Base-by-base conservation (phyloP, 352 stramenopile species). In the Globisporangium sylvaticum region DNA sequence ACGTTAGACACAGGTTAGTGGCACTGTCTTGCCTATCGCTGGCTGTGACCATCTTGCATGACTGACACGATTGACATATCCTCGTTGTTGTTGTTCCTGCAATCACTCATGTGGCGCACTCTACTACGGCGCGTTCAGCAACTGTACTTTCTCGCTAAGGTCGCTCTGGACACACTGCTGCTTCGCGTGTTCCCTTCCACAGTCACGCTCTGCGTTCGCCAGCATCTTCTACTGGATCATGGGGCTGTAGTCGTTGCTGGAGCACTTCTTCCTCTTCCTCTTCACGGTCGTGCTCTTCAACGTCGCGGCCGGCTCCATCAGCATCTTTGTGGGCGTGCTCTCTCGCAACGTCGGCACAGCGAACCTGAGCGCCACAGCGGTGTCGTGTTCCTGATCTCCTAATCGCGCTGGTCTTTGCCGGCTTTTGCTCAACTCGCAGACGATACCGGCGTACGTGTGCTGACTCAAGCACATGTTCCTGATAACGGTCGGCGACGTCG, bases 141-240 rank as follows among this genome's bases (percentile, higher is more conserved):
- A n/a, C n/a, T n/a, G n/a, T 93, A 95, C 65, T 95, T 91, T 55
- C 32, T 92, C 15, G 84, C 87, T 60, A 95, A 95, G 68, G 79
- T 82, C 20, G 76, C 77, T 34, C 68, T 93, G 24, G 88, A 94
- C 61, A 81, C 87, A n/a, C 60, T 92, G 29, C 72, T 92, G 44
- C 76, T 96, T 34, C 81, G 88, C 20, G 69, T 96, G 34, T 57
- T 96, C 24, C 88, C 88, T n/a, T n/a, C n/a, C n/a, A n/a, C n/a
- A 1, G 82, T 85, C 20, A 80, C 84, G 22, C 64, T 92, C 46
- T n/a, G n/a, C n/a, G n/a, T 96, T 94, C 73, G 76, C 82, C n/a
- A 81, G 79, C 27, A 91, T 96, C 63, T 94, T 94, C 58, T 96
- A 96, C 75, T 91, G 84, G 77, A 79, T 96, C 67, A 96, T 96